Evolutionary conservation across 768 basidiomycete genomes (phyloP).

Genomic region (Xanthoconium stramineum): DNA sequence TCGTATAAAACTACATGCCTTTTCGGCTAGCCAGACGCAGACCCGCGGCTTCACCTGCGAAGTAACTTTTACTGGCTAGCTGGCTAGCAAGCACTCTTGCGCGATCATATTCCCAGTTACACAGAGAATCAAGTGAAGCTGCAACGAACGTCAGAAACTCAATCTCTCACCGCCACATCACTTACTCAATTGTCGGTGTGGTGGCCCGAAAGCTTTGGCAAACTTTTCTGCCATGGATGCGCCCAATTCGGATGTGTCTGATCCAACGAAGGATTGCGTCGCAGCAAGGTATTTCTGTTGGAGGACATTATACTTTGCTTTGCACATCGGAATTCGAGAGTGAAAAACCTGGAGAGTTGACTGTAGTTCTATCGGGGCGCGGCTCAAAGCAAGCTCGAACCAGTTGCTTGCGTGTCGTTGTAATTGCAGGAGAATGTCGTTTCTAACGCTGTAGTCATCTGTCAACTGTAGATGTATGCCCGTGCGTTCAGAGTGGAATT

Average conservation of each 20-base stretch:
- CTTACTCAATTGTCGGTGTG: conserved; percentile 74
- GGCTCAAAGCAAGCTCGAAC: conserved; percentile 83
- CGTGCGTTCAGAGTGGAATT: conserved; percentile 76
- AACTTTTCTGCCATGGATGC: conserved; percentile 86
- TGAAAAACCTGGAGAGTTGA: conserved; percentile 78
- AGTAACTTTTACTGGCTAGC: conserved; percentile 89
- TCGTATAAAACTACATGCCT: conserved; percentile 39
- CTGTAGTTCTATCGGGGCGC: conserved; percentile 90
- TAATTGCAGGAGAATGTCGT: conserved; percentile 76
- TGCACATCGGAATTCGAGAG: neutral
- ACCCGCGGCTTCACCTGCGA: conserved; percentile 81
- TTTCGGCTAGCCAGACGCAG: conserved; percentile 65
- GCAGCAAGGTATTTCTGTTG: conserved; percentile 82
- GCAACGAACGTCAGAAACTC: neutral
- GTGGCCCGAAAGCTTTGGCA: conserved; percentile 75
- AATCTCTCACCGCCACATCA: neutral
- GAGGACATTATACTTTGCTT: neutral
- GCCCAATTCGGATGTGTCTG: conserved; percentile 83
- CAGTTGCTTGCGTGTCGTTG: conserved; percentile 74
- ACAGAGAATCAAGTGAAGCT: conserved; percentile 56
- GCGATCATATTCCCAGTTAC: conserved; percentile 72
- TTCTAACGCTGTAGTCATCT: conserved; percentile 82
- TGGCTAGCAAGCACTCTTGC: conserved; percentile 81
- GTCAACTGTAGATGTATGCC: conserved; percentile 75
- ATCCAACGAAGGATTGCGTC: conserved; percentile 63